phyloP scores from a whole-genome alignment of 164 flowering plant genomes.

The Piper betle region DNA sequence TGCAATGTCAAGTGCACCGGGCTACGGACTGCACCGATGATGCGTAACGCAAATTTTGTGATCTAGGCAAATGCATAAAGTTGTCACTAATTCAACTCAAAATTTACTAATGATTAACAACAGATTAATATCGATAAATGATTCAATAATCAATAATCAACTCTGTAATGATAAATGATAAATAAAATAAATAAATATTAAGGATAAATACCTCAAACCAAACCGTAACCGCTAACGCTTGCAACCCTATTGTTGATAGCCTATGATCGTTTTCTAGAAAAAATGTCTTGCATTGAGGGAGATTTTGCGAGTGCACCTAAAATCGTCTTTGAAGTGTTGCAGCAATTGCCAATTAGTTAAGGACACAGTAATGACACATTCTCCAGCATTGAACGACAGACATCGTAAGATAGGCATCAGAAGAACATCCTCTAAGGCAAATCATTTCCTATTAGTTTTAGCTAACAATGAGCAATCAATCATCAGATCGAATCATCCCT shows the following conservation, averaged over 20 bases:
- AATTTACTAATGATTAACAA: too few relatives aligned
- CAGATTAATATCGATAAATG: neutral
- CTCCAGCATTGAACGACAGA: neutral
- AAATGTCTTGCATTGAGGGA: neutral
- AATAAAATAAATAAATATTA: too few relatives aligned
- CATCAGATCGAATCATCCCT: constrained; percentile 38
- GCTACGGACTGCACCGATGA: too few relatives aligned
- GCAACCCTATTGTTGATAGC: too few relatives aligned
- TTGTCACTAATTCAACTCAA: too few relatives aligned
- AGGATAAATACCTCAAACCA: neutral
- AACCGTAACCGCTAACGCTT: too few relatives aligned
- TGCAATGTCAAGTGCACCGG: too few relatives aligned
- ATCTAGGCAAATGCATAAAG: neutral
- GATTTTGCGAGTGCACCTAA: neutral
- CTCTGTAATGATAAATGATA: neutral
- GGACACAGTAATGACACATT: neutral
- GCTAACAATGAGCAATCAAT: constrained; percentile 8
- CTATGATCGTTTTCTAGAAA: neutral
- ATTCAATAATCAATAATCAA: neutral
- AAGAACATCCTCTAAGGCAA: neutral
- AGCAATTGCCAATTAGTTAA: neutral
- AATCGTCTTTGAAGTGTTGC: neutral
- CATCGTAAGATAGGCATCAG: neutral
- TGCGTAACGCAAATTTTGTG: neutral
- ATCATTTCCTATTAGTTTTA: neutral